Evolutionary conservation across 164 flowering plant species (phyloP), one percentile per base, ranked within the genome.

Genomic region (Buxus sempervirens): DNA sequence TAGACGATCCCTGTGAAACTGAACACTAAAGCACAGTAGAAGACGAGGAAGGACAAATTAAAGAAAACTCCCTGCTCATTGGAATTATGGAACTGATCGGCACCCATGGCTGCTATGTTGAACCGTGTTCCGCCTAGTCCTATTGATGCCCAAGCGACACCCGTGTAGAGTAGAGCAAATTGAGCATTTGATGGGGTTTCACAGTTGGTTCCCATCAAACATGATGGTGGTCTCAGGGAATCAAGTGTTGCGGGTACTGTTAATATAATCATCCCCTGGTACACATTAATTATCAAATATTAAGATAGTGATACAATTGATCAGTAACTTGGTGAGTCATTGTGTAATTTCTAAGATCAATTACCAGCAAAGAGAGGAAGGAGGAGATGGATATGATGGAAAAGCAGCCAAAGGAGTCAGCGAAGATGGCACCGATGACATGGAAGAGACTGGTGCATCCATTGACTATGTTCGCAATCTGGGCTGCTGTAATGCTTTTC

Each of bases 381-480:
- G 82, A 67, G 45, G 73, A 81, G 21, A 75, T 38, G 27, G 66
- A 1, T 54, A 78, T 68, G 71, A 83, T 76, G 21, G 77, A 58
- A 70, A 80, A 83, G 25, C 75, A 74, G 23, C 87, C 84, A 63
- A 76, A 77, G 49, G 87, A 79, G 58, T 83, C 87, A 0, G 87
- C 77, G 18, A 82, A 6, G 26, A 83, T 73, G 22, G 87, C 89
- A 19, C 76, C 83, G 6, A 55, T 62, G 16, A 82, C 22, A n/a
- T n/a, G 87, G 22, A 75, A 55, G 22, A 85, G 67, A 48, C 56
- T 70, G 58, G 19, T 57, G 70, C 72, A 80, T 13, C 85, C 84
- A 38, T 19, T 26, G 16, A 80, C 65, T 0, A 85, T 42, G 62
- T 80, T 85, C 10, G 1, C 5, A 13, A 85, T 81, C 65, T 82